Conservation (phyloP, 1,284 basidiomycete species). For the Singerocomus rubriflavus region DNA sequence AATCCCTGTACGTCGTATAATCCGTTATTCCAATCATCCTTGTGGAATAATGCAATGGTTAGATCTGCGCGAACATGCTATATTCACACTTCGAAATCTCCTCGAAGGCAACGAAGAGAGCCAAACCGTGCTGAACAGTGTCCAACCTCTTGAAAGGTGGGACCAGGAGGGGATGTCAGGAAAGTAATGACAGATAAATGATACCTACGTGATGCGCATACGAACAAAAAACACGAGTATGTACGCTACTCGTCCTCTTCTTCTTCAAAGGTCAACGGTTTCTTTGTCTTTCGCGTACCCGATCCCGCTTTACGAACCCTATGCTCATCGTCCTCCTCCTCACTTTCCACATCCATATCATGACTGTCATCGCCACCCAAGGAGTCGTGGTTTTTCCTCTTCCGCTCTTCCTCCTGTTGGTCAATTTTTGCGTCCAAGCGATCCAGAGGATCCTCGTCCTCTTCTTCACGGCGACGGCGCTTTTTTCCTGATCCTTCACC, state of each 20-base stretch:
- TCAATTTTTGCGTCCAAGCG: constrained; percentile 62
- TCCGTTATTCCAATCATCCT: neutral
- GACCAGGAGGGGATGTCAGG: constrained; percentile 57
- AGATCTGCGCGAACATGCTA: constrained; percentile 89
- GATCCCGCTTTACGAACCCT: constrained; percentile 51
- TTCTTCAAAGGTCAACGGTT: constrained; percentile 57
- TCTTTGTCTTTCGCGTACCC: constrained; percentile 49
- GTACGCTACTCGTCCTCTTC: constrained; percentile 41
- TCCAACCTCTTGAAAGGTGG: constrained; percentile 60
- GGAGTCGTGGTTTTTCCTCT: constrained; percentile 22
- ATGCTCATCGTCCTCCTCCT: constrained; percentile 65
- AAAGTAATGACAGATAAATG: constrained; percentile 10
- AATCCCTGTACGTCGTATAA: constrained; percentile 75
- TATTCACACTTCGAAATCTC: constrained; percentile 78
- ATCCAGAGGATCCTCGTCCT: constrained; percentile 59
- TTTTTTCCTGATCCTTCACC: constrained; percentile 36
- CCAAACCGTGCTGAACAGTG: constrained; percentile 71
- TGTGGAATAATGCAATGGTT: constrained; percentile 10
- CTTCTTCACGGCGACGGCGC: constrained; percentile 42
- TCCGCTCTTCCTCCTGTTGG: constrained; percentile 47
- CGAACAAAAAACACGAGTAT: neutral
- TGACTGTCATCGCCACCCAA: constrained; percentile 37
- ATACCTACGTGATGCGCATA: neutral
- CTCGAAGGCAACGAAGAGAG: constrained; percentile 75
- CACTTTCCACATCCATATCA: constrained; percentile 74